Conservation (phyloP, 148 eudicot genomes). For the Nepenthes mirabilis region DNA sequence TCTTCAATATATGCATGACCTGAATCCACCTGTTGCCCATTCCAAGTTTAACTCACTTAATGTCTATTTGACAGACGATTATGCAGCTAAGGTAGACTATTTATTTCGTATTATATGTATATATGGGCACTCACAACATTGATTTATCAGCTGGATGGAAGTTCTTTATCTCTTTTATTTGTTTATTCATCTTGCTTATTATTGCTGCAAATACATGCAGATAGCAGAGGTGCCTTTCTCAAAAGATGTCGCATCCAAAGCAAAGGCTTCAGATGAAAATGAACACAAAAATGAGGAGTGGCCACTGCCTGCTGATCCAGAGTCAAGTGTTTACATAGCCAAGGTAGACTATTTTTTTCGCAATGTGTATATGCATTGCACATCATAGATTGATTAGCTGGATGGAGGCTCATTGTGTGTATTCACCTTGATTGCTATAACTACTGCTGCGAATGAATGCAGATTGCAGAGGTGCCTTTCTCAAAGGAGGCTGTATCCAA, state of each 20-base stretch:
- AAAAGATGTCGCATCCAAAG: constrained; percentile 10
- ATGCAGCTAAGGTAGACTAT: constrained; percentile 78
- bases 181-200: background rate
- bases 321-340: constrained; percentile 38
- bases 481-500: constrained; percentile 25
- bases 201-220: constrained; percentile 17
- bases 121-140: no score
- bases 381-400: no score
- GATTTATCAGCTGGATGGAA: no score
- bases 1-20: constrained; percentile 79
- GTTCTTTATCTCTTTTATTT: no score
- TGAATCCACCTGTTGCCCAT: constrained; percentile 61
- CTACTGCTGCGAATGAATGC: constrained; percentile 1
- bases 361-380: background rate
- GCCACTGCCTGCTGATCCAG: constrained; percentile 27
- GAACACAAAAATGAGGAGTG: constrained; percentile 22
- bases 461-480: constrained; percentile 63
- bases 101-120: background rate
- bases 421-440: constrained; percentile 7
- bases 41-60: constrained; percentile 34
- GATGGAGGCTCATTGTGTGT: no score
- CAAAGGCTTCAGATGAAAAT: constrained; percentile 24
- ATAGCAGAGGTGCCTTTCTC: constrained; percentile 52
- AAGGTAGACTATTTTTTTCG: background rate
- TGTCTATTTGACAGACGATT: constrained; percentile 74